A percentile compares a stretch with the other conserved stretches of the same genome.
Evolutionary conservation across 352 stramenopile species (phyloP).

Genomic region (Phytophthora quininea): DNA sequence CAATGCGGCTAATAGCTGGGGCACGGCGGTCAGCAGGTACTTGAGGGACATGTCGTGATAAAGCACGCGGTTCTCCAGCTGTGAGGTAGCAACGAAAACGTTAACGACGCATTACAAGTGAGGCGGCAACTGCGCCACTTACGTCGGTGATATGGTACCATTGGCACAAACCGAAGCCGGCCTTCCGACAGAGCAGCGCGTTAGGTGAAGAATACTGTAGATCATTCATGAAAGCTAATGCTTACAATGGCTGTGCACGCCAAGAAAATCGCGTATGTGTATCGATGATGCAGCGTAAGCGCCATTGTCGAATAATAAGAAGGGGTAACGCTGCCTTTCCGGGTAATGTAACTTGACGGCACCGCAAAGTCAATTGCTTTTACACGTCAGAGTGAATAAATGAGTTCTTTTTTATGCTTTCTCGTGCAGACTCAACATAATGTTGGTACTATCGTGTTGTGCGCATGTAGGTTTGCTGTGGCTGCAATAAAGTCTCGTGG

Average conservation of each 20-base stretch:
- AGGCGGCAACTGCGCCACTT: slow-evolving; percentile 7
- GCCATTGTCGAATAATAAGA: neutral
- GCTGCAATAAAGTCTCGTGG: too few relatives aligned
- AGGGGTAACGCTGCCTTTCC: neutral
- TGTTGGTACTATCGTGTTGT: too few relatives aligned
- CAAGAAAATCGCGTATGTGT: slow-evolving; percentile 46
- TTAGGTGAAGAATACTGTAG: neutral
- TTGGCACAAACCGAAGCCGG: slow-evolving; percentile 48
- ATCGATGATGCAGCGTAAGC: slow-evolving; percentile 14
- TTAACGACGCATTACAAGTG: neutral
- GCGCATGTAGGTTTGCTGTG: too few relatives aligned
- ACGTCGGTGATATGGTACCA: slow-evolving; percentile 64
- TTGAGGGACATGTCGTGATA: slow-evolving; percentile 60
- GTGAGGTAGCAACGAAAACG: neutral
- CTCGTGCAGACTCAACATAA: too few relatives aligned
- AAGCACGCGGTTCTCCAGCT: slow-evolving; percentile 46
- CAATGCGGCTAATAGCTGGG: slow-evolving; percentile 47
- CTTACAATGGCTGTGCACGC: slow-evolving; percentile 32
- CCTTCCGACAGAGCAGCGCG: slow-evolving; percentile 19
- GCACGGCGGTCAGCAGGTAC: slow-evolving; percentile 53
- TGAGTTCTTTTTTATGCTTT: too few relatives aligned
- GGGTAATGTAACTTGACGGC: neutral
- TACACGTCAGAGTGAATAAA: too few relatives aligned
- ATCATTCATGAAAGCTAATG: neutral
- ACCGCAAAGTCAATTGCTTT: neutral